Conservation (phyloP, 345 rosid genomes). For the Ceriops decandra region DNA sequence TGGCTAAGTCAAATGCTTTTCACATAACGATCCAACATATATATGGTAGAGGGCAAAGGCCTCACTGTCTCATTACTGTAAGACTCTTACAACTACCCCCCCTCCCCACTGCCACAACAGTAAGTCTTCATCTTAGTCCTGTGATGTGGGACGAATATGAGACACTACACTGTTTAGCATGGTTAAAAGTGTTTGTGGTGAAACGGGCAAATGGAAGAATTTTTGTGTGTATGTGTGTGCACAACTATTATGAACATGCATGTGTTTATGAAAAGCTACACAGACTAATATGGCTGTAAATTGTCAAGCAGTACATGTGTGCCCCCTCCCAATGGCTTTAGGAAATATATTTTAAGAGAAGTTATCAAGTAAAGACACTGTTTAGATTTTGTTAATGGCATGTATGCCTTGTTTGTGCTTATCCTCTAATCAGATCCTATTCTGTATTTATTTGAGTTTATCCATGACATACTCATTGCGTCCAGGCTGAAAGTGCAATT, state of each 20-base stretch:
- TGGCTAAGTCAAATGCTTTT: too few species aligned
- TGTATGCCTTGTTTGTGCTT: background rate
- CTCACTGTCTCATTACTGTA: too few species aligned
- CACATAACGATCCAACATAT: too few species aligned
- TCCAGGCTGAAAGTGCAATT: conserved; percentile 94
- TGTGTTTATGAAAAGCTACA: background rate
- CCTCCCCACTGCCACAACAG: too few species aligned
- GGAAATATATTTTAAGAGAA: background rate
- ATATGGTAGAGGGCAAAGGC: too few species aligned
- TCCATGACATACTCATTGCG: background rate
- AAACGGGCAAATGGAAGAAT: too few species aligned
- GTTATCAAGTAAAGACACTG: background rate
- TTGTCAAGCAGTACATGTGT: background rate
- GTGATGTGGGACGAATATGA: background rate
- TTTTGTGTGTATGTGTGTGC: background rate
- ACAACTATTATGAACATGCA: background rate
- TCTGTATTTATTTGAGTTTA: background rate
- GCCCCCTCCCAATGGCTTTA: too few species aligned
- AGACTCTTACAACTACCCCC: too few species aligned
- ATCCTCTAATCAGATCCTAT: background rate
- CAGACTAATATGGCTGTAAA: background rate
- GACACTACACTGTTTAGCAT: background rate
- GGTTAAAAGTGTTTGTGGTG: background rate
- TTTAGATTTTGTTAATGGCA: conserved; percentile 4
- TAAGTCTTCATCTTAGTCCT: background rate